These are phyloP conservation scores for Lathyrus aphaca DNA, from an alignment of 306 rosid species.

Conservation along the genomic window DNA sequence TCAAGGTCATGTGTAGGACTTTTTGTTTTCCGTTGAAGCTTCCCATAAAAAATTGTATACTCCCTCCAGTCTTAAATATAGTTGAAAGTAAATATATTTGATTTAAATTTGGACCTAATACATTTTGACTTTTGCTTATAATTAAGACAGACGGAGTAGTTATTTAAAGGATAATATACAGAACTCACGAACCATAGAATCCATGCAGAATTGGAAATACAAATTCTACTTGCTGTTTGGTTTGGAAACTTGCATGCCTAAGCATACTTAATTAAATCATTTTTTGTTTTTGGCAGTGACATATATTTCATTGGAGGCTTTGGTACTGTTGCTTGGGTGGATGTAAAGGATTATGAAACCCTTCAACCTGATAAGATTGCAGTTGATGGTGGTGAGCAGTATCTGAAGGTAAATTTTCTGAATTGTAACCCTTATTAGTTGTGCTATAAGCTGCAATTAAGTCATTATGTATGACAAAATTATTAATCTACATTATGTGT, in stretches of 20 bases:
- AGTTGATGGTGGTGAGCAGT: slow-evolving; percentile 93
- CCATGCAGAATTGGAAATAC: slow-evolving; percentile 5
- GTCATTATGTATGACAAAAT: too few relatives aligned
- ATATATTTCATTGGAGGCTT: slow-evolving; percentile 98
- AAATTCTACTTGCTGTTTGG: slow-evolving; percentile 26
- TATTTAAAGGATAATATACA: background rate
- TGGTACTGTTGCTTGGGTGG: slow-evolving; percentile 99
- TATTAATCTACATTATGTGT: too few relatives aligned
- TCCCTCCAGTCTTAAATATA: too few relatives aligned
- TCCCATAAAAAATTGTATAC: background rate
- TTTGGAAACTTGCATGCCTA: slow-evolving; percentile 26
- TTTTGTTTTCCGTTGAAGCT: slow-evolving; percentile 14
- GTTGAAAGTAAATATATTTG: too few relatives aligned
- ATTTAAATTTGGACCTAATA: too few relatives aligned
- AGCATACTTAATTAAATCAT: slow-evolving; percentile 32
- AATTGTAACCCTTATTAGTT: slow-evolving; percentile 14
- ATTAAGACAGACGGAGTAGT: background rate
- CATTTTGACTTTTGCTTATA: too few relatives aligned
- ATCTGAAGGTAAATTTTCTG: slow-evolving; percentile 70
- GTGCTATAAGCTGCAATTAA: too few relatives aligned
- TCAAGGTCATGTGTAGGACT: background rate
- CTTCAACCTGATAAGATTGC: slow-evolving; percentile 98
- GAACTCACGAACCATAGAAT: slow-evolving; percentile 11
- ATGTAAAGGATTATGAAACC: slow-evolving; percentile 89
- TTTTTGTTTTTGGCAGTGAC: slow-evolving; percentile 65